Evolutionary conservation across 2,329 filamentous ascomycete species (phyloP), one percentile per base, ranked within the genome.

Genomic region (Pestalotiopsis sp.): DNA sequence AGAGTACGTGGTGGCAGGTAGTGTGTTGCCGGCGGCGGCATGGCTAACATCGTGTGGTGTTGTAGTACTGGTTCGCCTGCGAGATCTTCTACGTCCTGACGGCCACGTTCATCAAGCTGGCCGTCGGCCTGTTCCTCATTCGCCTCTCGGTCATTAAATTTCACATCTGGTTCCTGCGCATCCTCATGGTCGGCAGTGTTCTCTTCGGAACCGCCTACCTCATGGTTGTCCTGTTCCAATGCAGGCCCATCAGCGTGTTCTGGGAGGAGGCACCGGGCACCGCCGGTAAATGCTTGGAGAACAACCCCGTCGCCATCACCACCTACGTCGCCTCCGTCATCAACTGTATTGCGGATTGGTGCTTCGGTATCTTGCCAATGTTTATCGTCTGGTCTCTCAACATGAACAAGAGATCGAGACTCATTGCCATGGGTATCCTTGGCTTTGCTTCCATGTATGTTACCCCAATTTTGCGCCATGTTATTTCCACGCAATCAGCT

Each of bases 361-460:
- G 41, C 17, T 69, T 66, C 20, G 67, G 63, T 13, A 63, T 66
- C 52, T 31, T 69, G 11, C 67, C 67, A 9, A 61, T 69, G 27
- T 49, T 66, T 23, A 69, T 69, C 36, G 67, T 69, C 7, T 65
- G 58, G 17, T 69, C 67, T 41, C 39, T 69, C 36, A 66, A 66
- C 20, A 66, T 69, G 17, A 52, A 63, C 38, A 62, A 61, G 49
- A 39, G 38, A 6, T 45, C 41, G 23, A 69, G 63, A 41, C 56
- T 66, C n/a, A 49, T 66, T 20, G 67, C 66, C 57, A 61, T 45
- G 36, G 66, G 63, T 31, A 45, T 69, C 6, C 58, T 69, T 4
- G 64, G 63, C n/a, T 69, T 69, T 69, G 67, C 67, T 23, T 63
- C 67, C 11, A 69, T 69, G 67, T 64, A 31, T 41, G 61, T 64